phyloP scores from a whole-genome alignment of 306 rosid species.

The Fagus sylvatica region DNA sequence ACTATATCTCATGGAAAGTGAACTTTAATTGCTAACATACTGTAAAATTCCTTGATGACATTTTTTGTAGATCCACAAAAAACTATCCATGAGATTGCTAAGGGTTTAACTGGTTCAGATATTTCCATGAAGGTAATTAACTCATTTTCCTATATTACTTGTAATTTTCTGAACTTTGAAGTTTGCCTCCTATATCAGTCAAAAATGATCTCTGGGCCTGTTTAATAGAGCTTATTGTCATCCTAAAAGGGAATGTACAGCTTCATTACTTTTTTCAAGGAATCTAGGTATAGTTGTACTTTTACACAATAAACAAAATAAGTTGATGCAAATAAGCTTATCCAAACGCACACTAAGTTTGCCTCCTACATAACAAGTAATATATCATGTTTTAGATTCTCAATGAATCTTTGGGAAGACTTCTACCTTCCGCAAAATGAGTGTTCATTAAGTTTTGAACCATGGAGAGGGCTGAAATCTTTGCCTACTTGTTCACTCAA shows the following conservation, averaged over 20 bases:
- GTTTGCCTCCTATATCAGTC: background rate
- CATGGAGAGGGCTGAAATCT: no score
- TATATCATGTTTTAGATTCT: no score
- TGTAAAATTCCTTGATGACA: conserved; percentile 7
- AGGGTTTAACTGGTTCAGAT: conserved; percentile 51
- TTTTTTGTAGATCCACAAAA: conserved; percentile 59
- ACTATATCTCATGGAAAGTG: background rate
- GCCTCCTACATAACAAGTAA: no score
- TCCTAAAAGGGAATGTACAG: no score
- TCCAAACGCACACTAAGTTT: no score
- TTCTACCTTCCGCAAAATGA: background rate
- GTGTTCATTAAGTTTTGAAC: background rate
- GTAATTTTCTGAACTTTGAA: background rate
- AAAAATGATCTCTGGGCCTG: background rate
- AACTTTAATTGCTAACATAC: conserved; percentile 28
- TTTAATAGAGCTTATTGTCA: background rate
- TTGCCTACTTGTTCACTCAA: no score
- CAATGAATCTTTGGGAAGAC: background rate
- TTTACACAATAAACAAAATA: no score
- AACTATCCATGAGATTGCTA: conserved; percentile 68
- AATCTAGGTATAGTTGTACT: no score
- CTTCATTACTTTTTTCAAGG: no score
- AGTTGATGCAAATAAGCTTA: no score
- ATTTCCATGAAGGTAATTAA: conserved; percentile 63
- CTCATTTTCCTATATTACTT: conserved; percentile 14